Conservation (phyloP, 78 protist genomes). For the Neovahlkampfia damariscottae region DNA sequence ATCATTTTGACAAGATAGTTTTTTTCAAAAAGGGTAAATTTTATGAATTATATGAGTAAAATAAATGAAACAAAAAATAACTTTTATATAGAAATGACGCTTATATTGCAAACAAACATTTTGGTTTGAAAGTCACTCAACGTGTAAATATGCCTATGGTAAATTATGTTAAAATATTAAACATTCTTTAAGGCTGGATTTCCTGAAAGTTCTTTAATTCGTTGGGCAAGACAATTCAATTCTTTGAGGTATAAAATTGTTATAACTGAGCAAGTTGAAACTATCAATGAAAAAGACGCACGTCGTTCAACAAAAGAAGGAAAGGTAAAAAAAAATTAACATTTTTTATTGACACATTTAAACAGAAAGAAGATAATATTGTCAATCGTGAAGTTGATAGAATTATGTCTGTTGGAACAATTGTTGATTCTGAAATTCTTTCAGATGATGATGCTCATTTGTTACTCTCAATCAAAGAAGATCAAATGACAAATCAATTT, state of each 20-base stretch:
- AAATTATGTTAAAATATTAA: too few relatives aligned
- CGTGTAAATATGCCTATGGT: slow-evolving; percentile 40
- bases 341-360: too few relatives aligned
- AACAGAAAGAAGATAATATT: too few relatives aligned
- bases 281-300: not conserved
- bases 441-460: not conserved
- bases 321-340: not conserved
- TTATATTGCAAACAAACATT: slow-evolving; percentile 45
- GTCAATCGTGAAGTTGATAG: slow-evolving; percentile 2
- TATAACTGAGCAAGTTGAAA: slow-evolving; percentile 18
- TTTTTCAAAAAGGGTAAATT: slow-evolving; percentile 78
- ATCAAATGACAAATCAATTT: not conserved
- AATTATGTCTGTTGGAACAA: slow-evolving; percentile 14
- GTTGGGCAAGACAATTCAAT: slow-evolving; percentile 60
- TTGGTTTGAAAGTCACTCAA: slow-evolving; percentile 66
- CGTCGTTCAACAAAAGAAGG: not conserved
- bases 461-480: slow-evolving; percentile 1
- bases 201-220: slow-evolving; percentile 44
- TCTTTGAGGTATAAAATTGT: slow-evolving; percentile 23
- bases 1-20: slow-evolving; percentile 59
- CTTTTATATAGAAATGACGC: slow-evolving; percentile 86
- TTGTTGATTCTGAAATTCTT: slow-evolving; percentile 10
- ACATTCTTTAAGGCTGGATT: too few relatives aligned
- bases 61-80: too few relatives aligned
- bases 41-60: too few relatives aligned